Evolutionary conservation across 2,329 filamentous ascomycete genomes (phyloP).

Genomic region (Harringtonia lauricola): DNA sequence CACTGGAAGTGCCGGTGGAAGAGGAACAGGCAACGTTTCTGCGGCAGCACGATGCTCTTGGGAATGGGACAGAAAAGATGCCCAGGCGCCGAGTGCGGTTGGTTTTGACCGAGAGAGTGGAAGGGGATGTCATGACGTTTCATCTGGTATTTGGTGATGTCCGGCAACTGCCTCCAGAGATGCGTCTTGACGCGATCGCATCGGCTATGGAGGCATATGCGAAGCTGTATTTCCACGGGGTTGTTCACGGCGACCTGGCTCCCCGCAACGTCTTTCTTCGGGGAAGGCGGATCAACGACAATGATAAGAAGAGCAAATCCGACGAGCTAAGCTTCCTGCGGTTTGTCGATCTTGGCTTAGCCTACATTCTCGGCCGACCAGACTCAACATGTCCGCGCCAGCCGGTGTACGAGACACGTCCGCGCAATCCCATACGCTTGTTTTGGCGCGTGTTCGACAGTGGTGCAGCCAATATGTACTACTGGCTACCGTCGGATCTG

Average conservation of each 20-base stretch:
- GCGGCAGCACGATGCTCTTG: background rate
- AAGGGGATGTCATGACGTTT: slow-evolving; percentile 6
- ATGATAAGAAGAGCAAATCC: background rate
- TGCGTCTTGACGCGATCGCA: slow-evolving; percentile 6
- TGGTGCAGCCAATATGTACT: slow-evolving; percentile 9
- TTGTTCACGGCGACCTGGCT: slow-evolving; percentile 10
- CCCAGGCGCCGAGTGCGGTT: slow-evolving; percentile 6
- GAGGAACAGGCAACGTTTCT: slow-evolving; percentile 2
- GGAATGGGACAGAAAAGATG: too few relatives aligned
- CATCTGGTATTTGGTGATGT: slow-evolving; percentile 9
- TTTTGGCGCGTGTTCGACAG: slow-evolving; percentile 12
- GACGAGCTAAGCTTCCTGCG: slow-evolving; percentile 2
- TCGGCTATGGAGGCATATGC: slow-evolving; percentile 9
- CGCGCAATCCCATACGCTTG: slow-evolving; percentile 8
- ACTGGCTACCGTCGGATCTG: slow-evolving; percentile 9
- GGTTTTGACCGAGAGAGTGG: slow-evolving; percentile 6
- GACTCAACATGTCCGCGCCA: background rate
- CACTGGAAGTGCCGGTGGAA: slow-evolving; percentile 5
- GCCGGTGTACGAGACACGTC: slow-evolving; percentile 4
- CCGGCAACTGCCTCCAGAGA: background rate
- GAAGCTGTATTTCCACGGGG: slow-evolving; percentile 7
- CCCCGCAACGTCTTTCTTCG: slow-evolving; percentile 11
- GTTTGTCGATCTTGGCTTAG: slow-evolving; percentile 11
- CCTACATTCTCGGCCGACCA: slow-evolving; percentile 6
- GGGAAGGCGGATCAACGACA: background rate